A percentile compares a stretch with the other conserved stretches of the same genome.
phyloP scores from a whole-genome alignment of 1,139 yeast species.

The Hanseniaspora gamundiae region DNA sequence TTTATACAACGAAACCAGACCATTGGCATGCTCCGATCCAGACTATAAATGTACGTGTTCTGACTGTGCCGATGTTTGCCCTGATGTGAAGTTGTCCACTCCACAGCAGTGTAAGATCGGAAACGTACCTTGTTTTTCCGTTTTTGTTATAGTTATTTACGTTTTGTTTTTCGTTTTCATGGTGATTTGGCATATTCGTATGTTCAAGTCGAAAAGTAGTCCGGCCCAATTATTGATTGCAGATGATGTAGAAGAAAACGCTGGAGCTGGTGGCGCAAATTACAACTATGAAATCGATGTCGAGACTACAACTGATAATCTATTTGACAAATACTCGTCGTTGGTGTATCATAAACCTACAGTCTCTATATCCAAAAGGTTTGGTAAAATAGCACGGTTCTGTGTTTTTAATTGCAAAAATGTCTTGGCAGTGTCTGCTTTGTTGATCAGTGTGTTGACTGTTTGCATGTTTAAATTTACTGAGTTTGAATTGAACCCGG shows the following conservation, averaged over 20 bases:
- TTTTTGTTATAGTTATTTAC: constrained; percentile 46
- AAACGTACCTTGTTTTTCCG: constrained; percentile 59
- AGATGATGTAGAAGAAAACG: constrained; percentile 15
- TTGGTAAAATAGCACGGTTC: constrained; percentile 40
- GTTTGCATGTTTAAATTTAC: constrained; percentile 40
- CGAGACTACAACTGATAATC: constrained; percentile 7
- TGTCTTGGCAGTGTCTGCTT: constrained; percentile 36
- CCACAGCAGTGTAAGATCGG: constrained; percentile 43
- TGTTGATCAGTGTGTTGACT: constrained; percentile 36
- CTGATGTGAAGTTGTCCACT: constrained; percentile 39
- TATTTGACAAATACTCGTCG: constrained; percentile 12
- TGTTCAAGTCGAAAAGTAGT: constrained; percentile 14
- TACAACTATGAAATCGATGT: constrained; percentile 17
- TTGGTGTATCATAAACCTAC: constrained; percentile 2
- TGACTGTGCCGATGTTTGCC: constrained; percentile 78
- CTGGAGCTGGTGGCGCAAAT: constrained; percentile 6
- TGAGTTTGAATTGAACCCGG: constrained; percentile 65
- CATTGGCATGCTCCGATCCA: constrained; percentile 42
- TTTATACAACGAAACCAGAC: constrained; percentile 17
- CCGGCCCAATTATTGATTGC: constrained; percentile 10
- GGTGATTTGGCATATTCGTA: constrained; percentile 27
- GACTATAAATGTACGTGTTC: constrained; percentile 74
- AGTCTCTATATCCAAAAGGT: constrained; percentile 9
- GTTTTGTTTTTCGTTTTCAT: constrained; percentile 30
- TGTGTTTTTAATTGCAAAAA: constrained; percentile 50